phyloP scores from a whole-genome alignment of 306 rosid species.

The Lupinus albus region DNA sequence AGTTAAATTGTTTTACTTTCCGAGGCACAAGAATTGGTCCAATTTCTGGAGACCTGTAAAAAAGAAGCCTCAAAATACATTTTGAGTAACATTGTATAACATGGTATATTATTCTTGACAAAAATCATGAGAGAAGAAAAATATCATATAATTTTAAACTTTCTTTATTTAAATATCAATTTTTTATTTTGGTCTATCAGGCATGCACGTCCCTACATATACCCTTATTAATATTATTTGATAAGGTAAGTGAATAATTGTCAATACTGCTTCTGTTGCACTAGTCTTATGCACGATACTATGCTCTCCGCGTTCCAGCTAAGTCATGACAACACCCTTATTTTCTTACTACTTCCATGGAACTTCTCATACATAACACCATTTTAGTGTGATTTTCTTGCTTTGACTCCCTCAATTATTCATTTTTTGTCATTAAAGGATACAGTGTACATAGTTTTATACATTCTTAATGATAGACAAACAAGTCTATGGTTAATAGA shows the following conservation, averaged over 20 bases:
- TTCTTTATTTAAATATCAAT: too few relatives aligned
- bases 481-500: not conserved
- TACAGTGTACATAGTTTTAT: too few relatives aligned
- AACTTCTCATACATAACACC: not conserved
- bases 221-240: not conserved
- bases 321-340: not conserved
- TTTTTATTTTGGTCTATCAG: not conserved
- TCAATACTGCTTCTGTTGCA: too few relatives aligned
- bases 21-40: not conserved
- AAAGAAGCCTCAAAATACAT: too few relatives aligned
- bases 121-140: too few relatives aligned
- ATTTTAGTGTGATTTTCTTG: not conserved
- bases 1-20: not conserved
- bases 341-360: not conserved
- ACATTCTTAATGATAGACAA: not conserved
- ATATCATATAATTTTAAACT: too few relatives aligned
- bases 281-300: constrained; percentile 46
- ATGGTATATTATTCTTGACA: too few relatives aligned
- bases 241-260: not conserved
- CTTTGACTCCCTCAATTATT: not conserved
- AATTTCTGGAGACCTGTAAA: not conserved
- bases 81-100: too few relatives aligned
- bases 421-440: not conserved
- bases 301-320: constrained; percentile 47
- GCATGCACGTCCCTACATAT: constrained; percentile 16